Conservation (phyloP, 2,329 filamentous ascomycete genomes). For the Ophiocordyceps camponoti-leonardi region DNA sequence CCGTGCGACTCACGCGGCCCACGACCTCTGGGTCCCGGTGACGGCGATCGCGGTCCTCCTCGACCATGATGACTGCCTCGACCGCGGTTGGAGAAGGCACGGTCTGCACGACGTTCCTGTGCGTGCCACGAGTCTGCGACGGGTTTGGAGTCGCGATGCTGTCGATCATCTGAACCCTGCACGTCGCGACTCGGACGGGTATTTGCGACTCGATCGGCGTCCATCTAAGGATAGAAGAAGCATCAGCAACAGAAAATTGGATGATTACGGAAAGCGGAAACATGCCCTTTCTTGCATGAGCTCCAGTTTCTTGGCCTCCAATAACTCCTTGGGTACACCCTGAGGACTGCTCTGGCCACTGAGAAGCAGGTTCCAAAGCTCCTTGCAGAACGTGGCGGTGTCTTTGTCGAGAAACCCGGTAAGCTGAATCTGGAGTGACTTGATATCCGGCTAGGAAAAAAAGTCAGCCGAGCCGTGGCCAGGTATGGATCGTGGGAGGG, state of each 20-base stretch:
- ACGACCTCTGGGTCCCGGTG: slow-evolving; percentile 26
- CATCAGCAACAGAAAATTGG: not conserved
- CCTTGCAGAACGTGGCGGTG: slow-evolving; percentile 75
- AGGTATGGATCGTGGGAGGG: slow-evolving; percentile 2
- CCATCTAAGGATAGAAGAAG: slow-evolving; percentile 35
- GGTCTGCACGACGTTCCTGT: slow-evolving; percentile 33
- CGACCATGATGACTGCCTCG: slow-evolving; percentile 27
- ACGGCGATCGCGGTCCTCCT: slow-evolving; percentile 26
- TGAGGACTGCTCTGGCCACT: slow-evolving; percentile 79
- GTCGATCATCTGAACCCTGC: slow-evolving; percentile 48
- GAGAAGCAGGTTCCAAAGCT: slow-evolving; percentile 79
- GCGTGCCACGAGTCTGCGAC: slow-evolving; percentile 36
- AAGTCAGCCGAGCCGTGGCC: slow-evolving; percentile 8
- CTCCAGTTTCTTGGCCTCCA: slow-evolving; percentile 93
- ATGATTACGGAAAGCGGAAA: not conserved
- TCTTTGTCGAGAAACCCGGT: slow-evolving; percentile 93
- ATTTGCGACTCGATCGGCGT: slow-evolving; percentile 60
- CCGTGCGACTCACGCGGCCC: no score
- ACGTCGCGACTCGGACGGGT: slow-evolving; percentile 51
- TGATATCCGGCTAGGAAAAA: slow-evolving; percentile 70
- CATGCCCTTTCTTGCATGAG: slow-evolving; percentile 83
- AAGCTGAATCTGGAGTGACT: slow-evolving; percentile 83
- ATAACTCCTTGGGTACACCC: slow-evolving; percentile 81
- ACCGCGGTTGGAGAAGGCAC: slow-evolving; percentile 25
- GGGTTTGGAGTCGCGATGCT: slow-evolving; percentile 36